phyloP scores from a whole-genome alignment of 345 rosid species.

The Gossypium mustelinum region DNA sequence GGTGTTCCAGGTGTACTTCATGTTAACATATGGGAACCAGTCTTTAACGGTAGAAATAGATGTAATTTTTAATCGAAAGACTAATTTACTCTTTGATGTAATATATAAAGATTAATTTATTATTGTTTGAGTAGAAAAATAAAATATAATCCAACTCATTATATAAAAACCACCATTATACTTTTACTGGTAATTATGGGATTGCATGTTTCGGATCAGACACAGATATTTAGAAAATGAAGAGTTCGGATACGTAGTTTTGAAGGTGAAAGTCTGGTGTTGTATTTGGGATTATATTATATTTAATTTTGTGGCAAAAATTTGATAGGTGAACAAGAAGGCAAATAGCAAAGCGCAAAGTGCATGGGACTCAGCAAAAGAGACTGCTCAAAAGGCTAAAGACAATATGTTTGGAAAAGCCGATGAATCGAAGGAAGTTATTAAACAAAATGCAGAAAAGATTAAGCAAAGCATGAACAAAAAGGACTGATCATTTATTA shows the following conservation, averaged over 20 bases:
- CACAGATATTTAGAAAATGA: too few relatives aligned
- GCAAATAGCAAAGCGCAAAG: conserved; percentile 16
- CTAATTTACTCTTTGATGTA: too few relatives aligned
- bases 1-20: too few relatives aligned
- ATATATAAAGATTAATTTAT: too few relatives aligned
- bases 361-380: conserved; percentile 31
- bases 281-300: background rate
- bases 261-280: background rate
- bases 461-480: conserved; percentile 37
- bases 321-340: conserved; percentile 8
- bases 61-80: too few relatives aligned
- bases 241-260: too few relatives aligned
- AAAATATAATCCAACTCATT: too few relatives aligned
- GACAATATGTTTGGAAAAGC: conserved; percentile 24
- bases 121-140: too few relatives aligned
- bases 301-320: background rate
- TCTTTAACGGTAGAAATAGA: too few relatives aligned
- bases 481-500: conserved; percentile 13
- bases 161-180: rapidly evolving
- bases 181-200: too few relatives aligned
- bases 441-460: conserved; percentile 33
- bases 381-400: conserved; percentile 29
- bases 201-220: too few relatives aligned
- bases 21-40: too few relatives aligned
- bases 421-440: conserved; percentile 31